Conservation (phyloP, 1,139 yeast genomes). For the Wickerhamomyces sp. region DNA sequence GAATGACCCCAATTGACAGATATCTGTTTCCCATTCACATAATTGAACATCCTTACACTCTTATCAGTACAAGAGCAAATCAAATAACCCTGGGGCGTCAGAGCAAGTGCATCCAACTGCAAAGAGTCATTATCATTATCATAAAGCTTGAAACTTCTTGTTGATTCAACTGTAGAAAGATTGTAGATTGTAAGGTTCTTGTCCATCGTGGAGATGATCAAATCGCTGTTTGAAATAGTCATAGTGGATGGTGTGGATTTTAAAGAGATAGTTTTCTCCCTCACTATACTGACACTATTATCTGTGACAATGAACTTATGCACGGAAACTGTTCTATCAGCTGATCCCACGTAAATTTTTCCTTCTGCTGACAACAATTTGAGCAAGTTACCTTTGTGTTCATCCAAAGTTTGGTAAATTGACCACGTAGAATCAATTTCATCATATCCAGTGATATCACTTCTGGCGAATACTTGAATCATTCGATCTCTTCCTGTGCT, state of each 20-base stretch:
- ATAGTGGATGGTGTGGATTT: conserved; percentile 44
- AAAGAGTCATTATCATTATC: conserved; percentile 36
- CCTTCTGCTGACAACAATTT: conserved; percentile 29
- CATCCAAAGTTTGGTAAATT: conserved; percentile 48
- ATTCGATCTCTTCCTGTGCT: conserved; percentile 58
- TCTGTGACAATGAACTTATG: conserved; percentile 34
- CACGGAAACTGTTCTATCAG: conserved; percentile 53
- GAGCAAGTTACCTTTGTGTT: conserved; percentile 52
- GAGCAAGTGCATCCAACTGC: conserved; percentile 37
- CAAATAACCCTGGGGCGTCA: conserved; percentile 26
- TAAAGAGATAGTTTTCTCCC: conserved; percentile 43
- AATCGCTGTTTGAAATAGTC: conserved; percentile 28
- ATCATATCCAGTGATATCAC: conserved; percentile 1
- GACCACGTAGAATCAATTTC: conserved; percentile 36
- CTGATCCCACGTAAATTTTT: conserved; percentile 46
- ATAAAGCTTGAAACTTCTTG: conserved; percentile 37
- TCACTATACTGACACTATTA: conserved; percentile 21
- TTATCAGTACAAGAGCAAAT: conserved; percentile 52
- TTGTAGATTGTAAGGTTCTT: conserved; percentile 39
- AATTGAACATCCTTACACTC: conserved; percentile 47
- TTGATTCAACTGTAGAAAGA: conserved; percentile 30
- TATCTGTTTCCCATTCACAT: conserved; percentile 39
- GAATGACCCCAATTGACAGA: conserved; percentile 64
- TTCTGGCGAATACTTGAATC: conserved; percentile 43
- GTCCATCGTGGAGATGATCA: conserved; percentile 51